Conservation (phyloP, 768 basidiomycete species). For the Cystofilobasidium ferigula region DNA sequence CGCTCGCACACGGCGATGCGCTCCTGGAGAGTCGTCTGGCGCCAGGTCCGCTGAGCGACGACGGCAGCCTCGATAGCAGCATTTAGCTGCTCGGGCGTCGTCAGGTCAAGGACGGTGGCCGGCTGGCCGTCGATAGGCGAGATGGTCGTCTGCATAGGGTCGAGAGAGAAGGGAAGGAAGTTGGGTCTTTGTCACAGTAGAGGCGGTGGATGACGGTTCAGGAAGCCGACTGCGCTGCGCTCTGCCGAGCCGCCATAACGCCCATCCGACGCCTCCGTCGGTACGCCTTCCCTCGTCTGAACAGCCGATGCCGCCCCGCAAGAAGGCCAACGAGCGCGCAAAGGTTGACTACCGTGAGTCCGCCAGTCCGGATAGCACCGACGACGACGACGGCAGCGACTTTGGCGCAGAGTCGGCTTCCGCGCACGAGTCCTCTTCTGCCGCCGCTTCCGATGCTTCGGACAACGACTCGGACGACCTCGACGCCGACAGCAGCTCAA, state of each 20-base stretch:
- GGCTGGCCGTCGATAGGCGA: slow-evolving; percentile 67
- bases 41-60: slow-evolving; percentile 17
- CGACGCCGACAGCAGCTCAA: not conserved
- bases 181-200: not conserved
- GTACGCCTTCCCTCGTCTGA: not conserved
- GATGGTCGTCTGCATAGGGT: slow-evolving; percentile 61
- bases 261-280: not conserved
- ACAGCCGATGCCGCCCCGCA: slow-evolving; percentile 3
- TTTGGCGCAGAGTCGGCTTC: too few relatives aligned
- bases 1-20: slow-evolving; percentile 59
- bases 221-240: not conserved
- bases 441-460: too few relatives aligned
- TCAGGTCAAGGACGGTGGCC: slow-evolving; percentile 56
- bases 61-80: slow-evolving; percentile 2
- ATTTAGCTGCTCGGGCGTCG: slow-evolving; percentile 38
- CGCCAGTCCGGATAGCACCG: not conserved
- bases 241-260: too few relatives aligned
- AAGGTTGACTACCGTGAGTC: too few relatives aligned
- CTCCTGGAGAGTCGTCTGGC: slow-evolving; percentile 48
- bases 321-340: not conserved
- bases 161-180: not conserved
- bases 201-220: not conserved
- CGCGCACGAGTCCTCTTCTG: not conserved
- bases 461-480: slow-evolving; percentile 8
- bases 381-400: not conserved